Evolutionary conservation across 768 basidiomycete species (phyloP), one percentile per base, ranked within the genome.

Genomic region (Collybiopsis luxurians): DNA sequence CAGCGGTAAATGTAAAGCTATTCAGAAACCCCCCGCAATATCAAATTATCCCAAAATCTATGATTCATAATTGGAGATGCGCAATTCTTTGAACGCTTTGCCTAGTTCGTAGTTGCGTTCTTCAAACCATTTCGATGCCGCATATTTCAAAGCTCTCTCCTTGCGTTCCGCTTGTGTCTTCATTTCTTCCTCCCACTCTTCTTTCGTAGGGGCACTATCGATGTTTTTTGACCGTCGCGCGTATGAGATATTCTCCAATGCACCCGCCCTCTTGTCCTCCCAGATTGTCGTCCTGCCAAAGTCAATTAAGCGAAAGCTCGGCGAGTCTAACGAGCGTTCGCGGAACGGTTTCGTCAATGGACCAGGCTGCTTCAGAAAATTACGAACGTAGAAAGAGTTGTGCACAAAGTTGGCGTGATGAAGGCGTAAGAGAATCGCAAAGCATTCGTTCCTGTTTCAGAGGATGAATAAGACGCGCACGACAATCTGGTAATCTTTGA

Each of bases 261-360:
- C 23, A 21, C 15, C 15, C 19, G 21, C 45, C 24, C 21, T 26
- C 45, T 46, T 26, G 26, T 46, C 6, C 15, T 24, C 11, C 26
- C 23, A 46, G 68, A 24, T 24, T 9, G 13, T 17, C 19, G 57
- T 56, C 4, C 80, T 71, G 12, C 81, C 81, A 38, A 81, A 80
- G 61, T 83, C 81, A 53, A 83, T 80, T 58, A 82, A 50, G 23
- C 81, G 74, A 61, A 79, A 82, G 50, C 70, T 73, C 9, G 74
- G 73, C 1, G 57, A 39, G 6, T 56, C 17, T 28, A 59, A 6
- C 12, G 70, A 68, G 13, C 75, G 72, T 47, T 59, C 27, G 12
- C n/a, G 21, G 0, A 66, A 71, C 2, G 69, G 67, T n/a, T 60
- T 58, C 7, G 67, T 69, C 42, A 78, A 69, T 23, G 75, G 76